Evolutionary conservation across 2,329 filamentous ascomycete genomes (phyloP), one percentile per base, ranked within the genome.

Genomic region (Verticillium isaacii): DNA sequence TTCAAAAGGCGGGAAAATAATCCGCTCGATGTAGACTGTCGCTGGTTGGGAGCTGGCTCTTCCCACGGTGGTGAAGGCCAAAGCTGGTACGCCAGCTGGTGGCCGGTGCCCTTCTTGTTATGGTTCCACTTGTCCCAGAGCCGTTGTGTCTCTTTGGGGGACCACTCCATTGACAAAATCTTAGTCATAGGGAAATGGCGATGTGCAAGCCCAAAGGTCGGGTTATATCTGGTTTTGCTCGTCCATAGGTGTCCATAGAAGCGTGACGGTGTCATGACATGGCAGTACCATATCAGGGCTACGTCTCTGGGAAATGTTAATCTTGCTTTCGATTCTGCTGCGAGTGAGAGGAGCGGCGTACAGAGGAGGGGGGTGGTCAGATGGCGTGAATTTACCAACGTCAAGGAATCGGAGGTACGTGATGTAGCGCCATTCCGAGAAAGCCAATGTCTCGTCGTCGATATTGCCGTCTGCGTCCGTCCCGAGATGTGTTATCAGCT

Each of bases 381-480:
- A 45, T 1, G 66, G 59, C 5, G 64, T 55, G 5, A 58, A 34
- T 7, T 64, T 63, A 15, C 41, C 25, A 11, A 45, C n/a, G 25
- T 64, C 55, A 17, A 67, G 58, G 25, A 64, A 67, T 17, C 66
- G 60, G 14, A 67, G 52, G 41, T 67, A 67, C 55, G 41, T 56
- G 25, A 64, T 60, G 50, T 67, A 67, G 14, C 66, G 64, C 66
- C 66, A 67, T 59, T 67, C 66, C 5, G 63, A 66, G 19, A 60
- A 64, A 1, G 61, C 63, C 12, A 66, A 61, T 12, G 66, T 58
- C 41, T 65, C 62, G 5, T 61, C 60, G 1, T 56, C 25, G 14
- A 67, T 61, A 5, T 57, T 23, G 2, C 62, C 63, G 1, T 61
- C 19, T 3, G 59, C 50, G 9, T 63, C 60, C 23, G 45, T 59